phyloP scores from a whole-genome alignment of 2,329 filamentous ascomycete species.

The Cadophora sp. region DNA sequence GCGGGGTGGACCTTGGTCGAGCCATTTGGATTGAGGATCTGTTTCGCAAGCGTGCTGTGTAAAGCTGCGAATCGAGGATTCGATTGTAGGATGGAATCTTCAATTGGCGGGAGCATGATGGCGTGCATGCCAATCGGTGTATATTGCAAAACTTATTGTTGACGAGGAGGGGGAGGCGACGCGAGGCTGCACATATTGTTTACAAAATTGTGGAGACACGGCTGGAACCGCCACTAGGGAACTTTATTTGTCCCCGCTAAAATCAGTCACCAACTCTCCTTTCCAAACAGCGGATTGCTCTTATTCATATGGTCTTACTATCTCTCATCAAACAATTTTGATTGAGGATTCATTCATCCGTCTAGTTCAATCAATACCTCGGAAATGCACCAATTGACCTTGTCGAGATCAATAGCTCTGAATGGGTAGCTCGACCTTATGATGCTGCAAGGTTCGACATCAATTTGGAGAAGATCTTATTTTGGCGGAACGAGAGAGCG shows the following conservation, averaged over 20 bases:
- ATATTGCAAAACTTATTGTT: not conserved
- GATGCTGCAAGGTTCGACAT: too few relatives aligned
- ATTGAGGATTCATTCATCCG: too few relatives aligned
- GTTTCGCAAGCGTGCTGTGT: constrained; percentile 60
- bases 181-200: not conserved
- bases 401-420: too few relatives aligned
- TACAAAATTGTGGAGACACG: constrained; percentile 5
- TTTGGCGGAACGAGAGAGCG: too few relatives aligned
- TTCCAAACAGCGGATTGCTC: too few relatives aligned
- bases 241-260: not conserved
- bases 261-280: not conserved
- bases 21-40: constrained; percentile 62
- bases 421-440: too few relatives aligned
- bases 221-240: not conserved
- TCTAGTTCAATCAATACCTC: too few relatives aligned
- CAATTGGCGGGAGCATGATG: constrained; percentile 64
- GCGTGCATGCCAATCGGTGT: not conserved
- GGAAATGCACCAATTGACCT: too few relatives aligned
- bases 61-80: constrained; percentile 68
- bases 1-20: constrained; percentile 60
- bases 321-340: too few relatives aligned
- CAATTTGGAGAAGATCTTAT: too few relatives aligned
- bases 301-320: too few relatives aligned
- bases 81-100: constrained; percentile 57
- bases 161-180: not conserved